Percentiles rank a stretch among this genome's conserved stretches.
phyloP scores from a whole-genome alignment of 2,329 filamentous ascomycete species.

The Fusarium sp. region DNA sequence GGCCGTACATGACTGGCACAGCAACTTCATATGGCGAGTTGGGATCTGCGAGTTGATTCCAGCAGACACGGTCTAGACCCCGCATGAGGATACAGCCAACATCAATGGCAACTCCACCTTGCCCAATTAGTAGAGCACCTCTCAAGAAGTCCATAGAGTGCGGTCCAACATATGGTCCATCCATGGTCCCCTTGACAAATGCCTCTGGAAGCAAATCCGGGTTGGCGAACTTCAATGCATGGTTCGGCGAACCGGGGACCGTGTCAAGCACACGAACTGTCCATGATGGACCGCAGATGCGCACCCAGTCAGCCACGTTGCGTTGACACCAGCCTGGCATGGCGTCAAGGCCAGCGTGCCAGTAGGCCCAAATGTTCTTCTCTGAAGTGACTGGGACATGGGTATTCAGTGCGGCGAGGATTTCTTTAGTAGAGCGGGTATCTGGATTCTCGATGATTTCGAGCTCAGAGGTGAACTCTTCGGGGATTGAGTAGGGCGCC shows the following conservation, averaged over 20 bases:
- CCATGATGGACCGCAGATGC: conserved; percentile 52
- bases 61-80: conserved; percentile 50
- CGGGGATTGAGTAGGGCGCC: too few relatives aligned
- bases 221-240: conserved; percentile 50
- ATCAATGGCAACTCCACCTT: conserved; percentile 55
- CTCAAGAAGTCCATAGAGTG: conserved; percentile 57
- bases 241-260: conserved; percentile 50
- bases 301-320: conserved; percentile 55
- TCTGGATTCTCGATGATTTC: too few relatives aligned
- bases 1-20: neutral
- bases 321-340: conserved; percentile 54
- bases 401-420: conserved; percentile 44
- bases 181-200: conserved; percentile 48
- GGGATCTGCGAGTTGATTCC: conserved; percentile 51
- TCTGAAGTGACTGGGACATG: conserved; percentile 48
- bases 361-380: conserved; percentile 58
- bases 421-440: conserved; percentile 43
- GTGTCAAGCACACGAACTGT: conserved; percentile 55
- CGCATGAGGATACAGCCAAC: conserved; percentile 53
- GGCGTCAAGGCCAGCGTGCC: conserved; percentile 50
- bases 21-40: conserved; percentile 42
- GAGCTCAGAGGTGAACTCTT: too few relatives aligned
- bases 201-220: conserved; percentile 42
- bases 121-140: conserved; percentile 48
- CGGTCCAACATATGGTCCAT: conserved; percentile 52